Conservation (phyloP, 1,139 yeast genomes). For the Ogataea hybrid region DNA sequence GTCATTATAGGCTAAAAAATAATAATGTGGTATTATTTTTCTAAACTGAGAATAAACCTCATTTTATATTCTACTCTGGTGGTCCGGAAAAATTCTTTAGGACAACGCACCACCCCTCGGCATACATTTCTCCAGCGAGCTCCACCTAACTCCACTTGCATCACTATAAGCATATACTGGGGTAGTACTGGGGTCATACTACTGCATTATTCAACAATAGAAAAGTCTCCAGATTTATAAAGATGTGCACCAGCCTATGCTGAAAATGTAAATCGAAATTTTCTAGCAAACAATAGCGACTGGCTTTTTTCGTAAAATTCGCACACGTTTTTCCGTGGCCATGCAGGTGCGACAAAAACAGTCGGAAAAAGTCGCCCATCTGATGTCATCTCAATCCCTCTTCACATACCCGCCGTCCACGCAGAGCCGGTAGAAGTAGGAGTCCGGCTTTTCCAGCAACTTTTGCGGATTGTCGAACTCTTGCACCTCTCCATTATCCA, state of each 20-base stretch:
- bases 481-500: slow-evolving; percentile 63
- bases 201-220: slow-evolving; percentile 3
- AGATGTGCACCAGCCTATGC: not conserved
- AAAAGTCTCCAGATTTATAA: slow-evolving; percentile 4
- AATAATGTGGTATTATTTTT: not conserved
- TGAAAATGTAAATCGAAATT: not conserved
- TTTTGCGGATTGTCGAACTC: slow-evolving; percentile 68
- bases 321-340: slow-evolving; percentile 5
- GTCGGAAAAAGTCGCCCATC: not conserved
- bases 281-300: not conserved
- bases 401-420: slow-evolving; percentile 43
- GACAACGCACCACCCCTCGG: slow-evolving; percentile 5
- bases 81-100: slow-evolving; percentile 1
- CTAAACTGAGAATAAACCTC: not conserved
- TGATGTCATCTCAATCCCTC: not conserved
- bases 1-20: slow-evolving; percentile 1
- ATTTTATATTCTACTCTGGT: slow-evolving; percentile 3
- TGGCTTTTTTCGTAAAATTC: not conserved
- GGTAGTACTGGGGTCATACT: slow-evolving; percentile 2
- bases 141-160: slow-evolving; percentile 7
- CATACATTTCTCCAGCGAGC: not conserved
- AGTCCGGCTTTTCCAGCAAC: slow-evolving; percentile 42
- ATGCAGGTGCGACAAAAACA: not conserved
- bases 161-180: slow-evolving; percentile 3
- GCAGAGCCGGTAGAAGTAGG: slow-evolving; percentile 52